These are phyloP conservation scores for Neurospora hispaniola DNA, from an alignment of 495 filamentous ascomycete species.

Conservation along the genomic window DNA sequence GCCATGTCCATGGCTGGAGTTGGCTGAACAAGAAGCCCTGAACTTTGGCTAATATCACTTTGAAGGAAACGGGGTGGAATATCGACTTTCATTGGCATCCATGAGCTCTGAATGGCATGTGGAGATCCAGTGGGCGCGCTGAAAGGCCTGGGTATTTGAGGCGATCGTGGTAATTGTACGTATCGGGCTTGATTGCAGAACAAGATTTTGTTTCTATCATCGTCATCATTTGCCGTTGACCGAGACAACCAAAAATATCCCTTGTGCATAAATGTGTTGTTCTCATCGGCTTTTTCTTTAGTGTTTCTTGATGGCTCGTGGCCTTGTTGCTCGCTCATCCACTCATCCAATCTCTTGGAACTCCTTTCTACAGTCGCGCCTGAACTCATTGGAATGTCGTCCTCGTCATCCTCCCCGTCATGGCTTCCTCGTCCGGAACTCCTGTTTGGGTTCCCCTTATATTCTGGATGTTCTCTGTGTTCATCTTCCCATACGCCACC, in stretches of 20 bases:
- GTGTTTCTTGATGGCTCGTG: not conserved
- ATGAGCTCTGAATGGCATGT: not conserved
- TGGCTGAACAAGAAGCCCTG: not conserved
- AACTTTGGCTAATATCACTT: slow-evolving; percentile 1
- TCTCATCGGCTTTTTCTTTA: not conserved
- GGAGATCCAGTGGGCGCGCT: not conserved
- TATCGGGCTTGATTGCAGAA: not conserved
- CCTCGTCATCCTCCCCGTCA: not conserved
- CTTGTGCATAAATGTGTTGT: not conserved
- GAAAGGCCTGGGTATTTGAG: not conserved
- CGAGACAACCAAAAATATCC: not conserved
- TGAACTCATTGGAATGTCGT: not conserved
- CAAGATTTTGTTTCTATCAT: not conserved
- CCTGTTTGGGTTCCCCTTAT: not conserved
- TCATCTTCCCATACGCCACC: not conserved
- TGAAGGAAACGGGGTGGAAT: not conserved
- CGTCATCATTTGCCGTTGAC: not conserved
- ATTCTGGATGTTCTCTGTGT: not conserved
- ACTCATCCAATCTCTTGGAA: not conserved
- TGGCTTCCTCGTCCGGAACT: not conserved
- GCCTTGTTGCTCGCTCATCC: not conserved
- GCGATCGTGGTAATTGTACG: not conserved
- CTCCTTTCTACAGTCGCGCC: not conserved
- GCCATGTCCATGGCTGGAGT: slow-evolving; percentile 1
- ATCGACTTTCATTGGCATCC: not conserved